Percentiles rank a stretch among this genome's conserved stretches.
Evolutionary conservation across 1,139 yeast genomes (phyloP).

Genomic region (Candida sojae): DNA sequence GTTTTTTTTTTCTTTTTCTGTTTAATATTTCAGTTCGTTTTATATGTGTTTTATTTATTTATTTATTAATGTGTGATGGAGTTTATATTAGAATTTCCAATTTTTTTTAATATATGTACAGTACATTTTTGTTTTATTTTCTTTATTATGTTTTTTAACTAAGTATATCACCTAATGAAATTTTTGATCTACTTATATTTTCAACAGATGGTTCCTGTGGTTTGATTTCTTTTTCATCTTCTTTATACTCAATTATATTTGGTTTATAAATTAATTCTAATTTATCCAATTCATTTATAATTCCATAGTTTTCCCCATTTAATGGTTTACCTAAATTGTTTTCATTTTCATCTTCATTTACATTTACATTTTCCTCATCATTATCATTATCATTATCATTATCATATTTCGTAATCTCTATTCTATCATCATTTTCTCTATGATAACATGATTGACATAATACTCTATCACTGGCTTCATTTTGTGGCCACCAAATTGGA

Average conservation of each 20-base stretch:
- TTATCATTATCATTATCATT: slow-evolving; percentile 11
- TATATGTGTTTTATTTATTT: background rate
- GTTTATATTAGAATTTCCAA: background rate
- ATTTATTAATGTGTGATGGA: background rate
- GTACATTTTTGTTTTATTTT: background rate
- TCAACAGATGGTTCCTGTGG: slow-evolving; percentile 10
- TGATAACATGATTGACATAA: slow-evolving; percentile 40
- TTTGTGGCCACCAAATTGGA: slow-evolving; percentile 44
- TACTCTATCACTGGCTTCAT: slow-evolving; percentile 1
- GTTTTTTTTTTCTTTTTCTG: background rate
- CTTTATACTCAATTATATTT: slow-evolving; percentile 4
- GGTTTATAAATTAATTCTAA: slow-evolving; percentile 20
- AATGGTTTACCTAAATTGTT: slow-evolving; percentile 29
- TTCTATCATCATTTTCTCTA: slow-evolving; percentile 12
- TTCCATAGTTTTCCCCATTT: slow-evolving; percentile 36
- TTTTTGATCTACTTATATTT: slow-evolving; percentile 18
- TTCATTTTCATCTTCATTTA: slow-evolving; percentile 11
- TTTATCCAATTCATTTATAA: slow-evolving; percentile 28
- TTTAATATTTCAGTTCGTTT: background rate
- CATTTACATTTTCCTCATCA: slow-evolving; percentile 3
- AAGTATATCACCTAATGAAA: slow-evolving; percentile 28
- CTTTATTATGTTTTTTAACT: slow-evolving; percentile 10
- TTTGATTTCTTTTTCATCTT: background rate
- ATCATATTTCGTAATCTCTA: background rate
- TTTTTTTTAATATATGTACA: background rate